These are phyloP conservation scores for Solanum arcanum DNA, from an alignment of 257 asterid genomes.

Conservation along the genomic window DNA sequence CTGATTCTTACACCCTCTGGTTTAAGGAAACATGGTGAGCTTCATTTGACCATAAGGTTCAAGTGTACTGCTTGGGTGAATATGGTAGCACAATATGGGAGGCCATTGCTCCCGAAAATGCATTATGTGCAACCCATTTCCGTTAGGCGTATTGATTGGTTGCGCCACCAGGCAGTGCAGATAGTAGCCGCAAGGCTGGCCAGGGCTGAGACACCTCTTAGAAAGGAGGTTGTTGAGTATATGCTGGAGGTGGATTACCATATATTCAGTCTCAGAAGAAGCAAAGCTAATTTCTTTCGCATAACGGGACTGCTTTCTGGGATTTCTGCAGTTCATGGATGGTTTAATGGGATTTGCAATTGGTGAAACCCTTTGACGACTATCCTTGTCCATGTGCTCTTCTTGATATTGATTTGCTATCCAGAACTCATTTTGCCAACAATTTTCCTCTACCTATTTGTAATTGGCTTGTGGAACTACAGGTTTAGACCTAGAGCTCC, in stretches of 20 bases:
- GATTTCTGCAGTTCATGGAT: constrained; percentile 22
- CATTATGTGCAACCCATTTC: constrained; percentile 70
- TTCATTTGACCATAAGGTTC: constrained; percentile 76
- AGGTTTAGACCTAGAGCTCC: constrained; percentile 63
- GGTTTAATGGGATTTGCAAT: constrained; percentile 59
- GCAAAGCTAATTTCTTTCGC: constrained; percentile 83
- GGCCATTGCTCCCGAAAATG: constrained; percentile 86
- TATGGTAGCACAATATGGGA: constrained; percentile 74
- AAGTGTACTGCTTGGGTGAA: constrained; percentile 86
- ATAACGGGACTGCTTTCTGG: constrained; percentile 51
- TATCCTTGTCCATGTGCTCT: constrained; percentile 59
- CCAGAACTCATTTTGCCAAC: constrained; percentile 82
- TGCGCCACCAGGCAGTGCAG: constrained; percentile 70
- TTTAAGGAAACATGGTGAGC: constrained; percentile 75
- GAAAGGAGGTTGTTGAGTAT: constrained; percentile 64
- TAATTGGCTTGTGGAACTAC: constrained; percentile 80
- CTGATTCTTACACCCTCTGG: constrained; percentile 67
- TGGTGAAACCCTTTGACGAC: constrained; percentile 84
- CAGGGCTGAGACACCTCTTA: constrained; percentile 86
- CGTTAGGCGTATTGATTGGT: constrained; percentile 69
- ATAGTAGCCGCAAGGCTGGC: constrained; percentile 51
- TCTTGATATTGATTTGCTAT: constrained; percentile 66
- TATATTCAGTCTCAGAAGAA: constrained; percentile 69
- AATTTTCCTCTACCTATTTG: constrained; percentile 77
- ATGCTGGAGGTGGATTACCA: constrained; percentile 79